Evolutionary conservation across 1,284 basidiomycete species (phyloP).

Genomic region (Anthracocystis setariae): DNA sequence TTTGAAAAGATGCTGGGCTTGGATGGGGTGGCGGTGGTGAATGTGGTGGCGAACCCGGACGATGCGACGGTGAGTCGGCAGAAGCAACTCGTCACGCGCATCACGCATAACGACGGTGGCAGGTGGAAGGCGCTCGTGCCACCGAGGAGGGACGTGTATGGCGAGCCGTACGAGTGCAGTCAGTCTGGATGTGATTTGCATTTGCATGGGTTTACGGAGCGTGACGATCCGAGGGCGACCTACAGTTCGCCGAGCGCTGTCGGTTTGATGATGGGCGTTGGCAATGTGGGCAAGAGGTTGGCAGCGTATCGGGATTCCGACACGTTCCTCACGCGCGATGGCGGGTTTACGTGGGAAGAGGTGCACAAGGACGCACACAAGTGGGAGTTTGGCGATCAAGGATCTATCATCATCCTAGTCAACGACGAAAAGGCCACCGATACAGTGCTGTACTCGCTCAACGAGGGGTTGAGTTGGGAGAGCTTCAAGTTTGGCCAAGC

Average conservation of each 20-base stretch:
- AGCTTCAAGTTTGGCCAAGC: slow-evolving; percentile 86
- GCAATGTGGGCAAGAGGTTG: slow-evolving; percentile 90
- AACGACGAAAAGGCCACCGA: slow-evolving; percentile 95
- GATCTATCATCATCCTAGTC: slow-evolving; percentile 88
- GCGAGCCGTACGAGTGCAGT: slow-evolving; percentile 79
- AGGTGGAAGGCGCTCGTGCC: slow-evolving; percentile 85
- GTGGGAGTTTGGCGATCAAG: slow-evolving; percentile 98
- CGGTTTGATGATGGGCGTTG: slow-evolving; percentile 93
- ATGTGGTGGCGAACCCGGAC: slow-evolving; percentile 83
- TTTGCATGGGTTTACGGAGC: slow-evolving; percentile 94
- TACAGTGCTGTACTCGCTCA: slow-evolving; percentile 84
- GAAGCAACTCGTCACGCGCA: slow-evolving; percentile 84
- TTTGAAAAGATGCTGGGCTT: slow-evolving; percentile 98
- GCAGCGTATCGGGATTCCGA: slow-evolving; percentile 86
- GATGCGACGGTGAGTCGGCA: slow-evolving; percentile 78
- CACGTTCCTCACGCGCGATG: slow-evolving; percentile 95
- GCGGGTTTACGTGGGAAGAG: slow-evolving; percentile 97
- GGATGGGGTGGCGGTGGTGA: slow-evolving; percentile 93
- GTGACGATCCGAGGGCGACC: slow-evolving; percentile 86
- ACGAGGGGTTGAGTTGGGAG: slow-evolving; percentile 87
- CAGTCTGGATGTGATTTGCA: slow-evolving; percentile 84
- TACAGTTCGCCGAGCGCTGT: slow-evolving; percentile 91
- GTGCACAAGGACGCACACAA: slow-evolving; percentile 97
- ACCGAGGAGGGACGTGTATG: slow-evolving; percentile 80
- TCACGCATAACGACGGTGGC: slow-evolving; percentile 97